These are phyloP conservation scores for Colletotrichum sp. DNA, from an alignment of 2,329 filamentous ascomycete species.

Conservation along the genomic window DNA sequence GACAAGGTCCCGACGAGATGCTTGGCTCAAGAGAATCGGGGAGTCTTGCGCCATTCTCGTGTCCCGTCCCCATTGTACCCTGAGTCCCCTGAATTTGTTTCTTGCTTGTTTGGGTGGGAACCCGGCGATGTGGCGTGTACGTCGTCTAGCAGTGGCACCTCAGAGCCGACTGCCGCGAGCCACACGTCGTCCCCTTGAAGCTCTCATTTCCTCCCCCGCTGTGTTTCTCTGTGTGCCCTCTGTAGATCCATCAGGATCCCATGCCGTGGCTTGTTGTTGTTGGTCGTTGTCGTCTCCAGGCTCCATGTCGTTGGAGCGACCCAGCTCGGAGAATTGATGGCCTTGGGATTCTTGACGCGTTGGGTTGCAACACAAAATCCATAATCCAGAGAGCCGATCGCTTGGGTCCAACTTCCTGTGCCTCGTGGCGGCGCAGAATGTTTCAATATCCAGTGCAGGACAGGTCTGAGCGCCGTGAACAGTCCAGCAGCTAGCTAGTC, in stretches of 20 bases:
- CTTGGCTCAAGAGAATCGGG: constrained; percentile 14
- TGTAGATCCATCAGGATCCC: constrained; percentile 11
- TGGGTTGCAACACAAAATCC: constrained; percentile 13
- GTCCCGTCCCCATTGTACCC: background rate
- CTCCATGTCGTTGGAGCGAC: constrained; percentile 15
- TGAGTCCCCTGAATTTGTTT: constrained; percentile 11
- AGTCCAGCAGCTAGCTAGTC: background rate
- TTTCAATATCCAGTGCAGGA: background rate
- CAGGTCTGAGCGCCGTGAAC: background rate
- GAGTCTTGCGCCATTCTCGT: constrained; percentile 19
- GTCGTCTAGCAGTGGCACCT: constrained; percentile 12
- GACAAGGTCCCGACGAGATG: constrained; percentile 17
- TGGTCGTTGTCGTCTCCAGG: constrained; percentile 3
- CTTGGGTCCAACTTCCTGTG: background rate
- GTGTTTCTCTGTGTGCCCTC: constrained; percentile 1
- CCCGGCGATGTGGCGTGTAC: constrained; percentile 12
- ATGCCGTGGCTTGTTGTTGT: constrained; percentile 5
- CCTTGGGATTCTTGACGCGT: background rate
- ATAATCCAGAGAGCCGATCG: background rate
- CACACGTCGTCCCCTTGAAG: background rate
- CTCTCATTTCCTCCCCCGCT: constrained; percentile 7
- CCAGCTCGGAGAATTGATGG: constrained; percentile 18
- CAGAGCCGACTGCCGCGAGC: constrained; percentile 19
- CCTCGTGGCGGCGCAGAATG: background rate
- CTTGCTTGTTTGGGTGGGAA: constrained; percentile 18